phyloP scores from a whole-genome alignment of 306 rosid genomes.

The Cicer arietinum region DNA sequence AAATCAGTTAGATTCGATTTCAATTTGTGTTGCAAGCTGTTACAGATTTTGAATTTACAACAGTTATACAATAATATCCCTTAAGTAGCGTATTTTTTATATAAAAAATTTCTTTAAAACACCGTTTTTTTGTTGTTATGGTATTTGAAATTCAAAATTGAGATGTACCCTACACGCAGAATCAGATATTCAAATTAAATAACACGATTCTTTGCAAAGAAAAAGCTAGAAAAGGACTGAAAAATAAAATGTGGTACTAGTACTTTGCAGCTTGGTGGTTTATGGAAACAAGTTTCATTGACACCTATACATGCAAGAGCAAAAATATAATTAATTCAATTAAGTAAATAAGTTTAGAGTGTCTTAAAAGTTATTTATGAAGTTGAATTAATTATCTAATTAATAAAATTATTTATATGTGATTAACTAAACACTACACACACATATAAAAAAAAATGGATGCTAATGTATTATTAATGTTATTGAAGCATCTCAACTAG shows the following conservation, averaged over 20 bases:
- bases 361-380: too few relatives aligned
- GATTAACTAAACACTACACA: too few relatives aligned
- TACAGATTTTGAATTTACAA: conserved; percentile 3
- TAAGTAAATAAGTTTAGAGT: too few relatives aligned
- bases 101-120: background rate
- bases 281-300: background rate
- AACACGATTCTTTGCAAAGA: background rate
- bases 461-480: too few relatives aligned
- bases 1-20: conserved; percentile 6
- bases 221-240: conserved; percentile 31
- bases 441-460: too few relatives aligned
- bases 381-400: too few relatives aligned
- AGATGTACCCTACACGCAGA: conserved; percentile 3
- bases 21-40: background rate
- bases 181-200: conserved; percentile 31
- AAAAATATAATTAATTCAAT: too few relatives aligned
- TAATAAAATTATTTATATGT: too few relatives aligned
- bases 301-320: too few relatives aligned
- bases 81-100: background rate
- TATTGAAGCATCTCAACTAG: too few relatives aligned
- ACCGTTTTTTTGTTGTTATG: too few relatives aligned
- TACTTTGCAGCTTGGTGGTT: background rate
- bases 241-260: background rate
- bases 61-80: background rate
- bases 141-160: conserved; percentile 33